These are phyloP conservation scores for Xylariales sp. DNA, from an alignment of 2,329 filamentous ascomycete species.

Conservation along the genomic window DNA sequence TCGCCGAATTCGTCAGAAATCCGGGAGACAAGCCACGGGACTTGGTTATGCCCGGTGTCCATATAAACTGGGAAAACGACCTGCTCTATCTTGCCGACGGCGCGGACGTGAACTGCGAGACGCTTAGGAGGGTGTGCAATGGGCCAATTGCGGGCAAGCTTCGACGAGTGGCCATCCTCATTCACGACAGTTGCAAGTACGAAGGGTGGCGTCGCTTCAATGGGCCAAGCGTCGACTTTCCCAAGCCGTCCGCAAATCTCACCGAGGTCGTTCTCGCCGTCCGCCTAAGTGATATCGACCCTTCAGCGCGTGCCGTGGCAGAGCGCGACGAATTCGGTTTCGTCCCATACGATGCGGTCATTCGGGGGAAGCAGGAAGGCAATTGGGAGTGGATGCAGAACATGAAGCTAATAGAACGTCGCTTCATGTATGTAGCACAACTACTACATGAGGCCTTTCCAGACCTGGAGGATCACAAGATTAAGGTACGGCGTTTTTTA, in stretches of 20 bases:
- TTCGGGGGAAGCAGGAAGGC: constrained; percentile 18
- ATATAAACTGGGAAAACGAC: constrained; percentile 37
- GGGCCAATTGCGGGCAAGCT: constrained; percentile 31
- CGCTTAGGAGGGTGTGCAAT: constrained; percentile 33
- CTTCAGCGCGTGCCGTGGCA: neutral
- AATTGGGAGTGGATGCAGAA: constrained; percentile 35
- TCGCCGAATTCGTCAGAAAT: constrained; percentile 25
- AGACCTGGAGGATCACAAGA: constrained; percentile 23
- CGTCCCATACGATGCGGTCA: constrained; percentile 30
- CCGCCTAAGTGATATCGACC: constrained; percentile 22
- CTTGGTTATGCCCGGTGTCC: constrained; percentile 19
- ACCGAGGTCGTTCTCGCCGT: constrained; percentile 34
- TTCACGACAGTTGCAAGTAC: constrained; percentile 33
- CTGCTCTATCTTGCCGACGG: constrained; percentile 36
- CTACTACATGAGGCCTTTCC: constrained; percentile 36
- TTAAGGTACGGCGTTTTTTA: constrained; percentile 25
- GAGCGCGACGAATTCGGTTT: constrained; percentile 37
- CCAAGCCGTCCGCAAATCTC: constrained; percentile 24
- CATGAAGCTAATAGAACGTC: constrained; percentile 35
- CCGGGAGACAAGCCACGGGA: constrained; percentile 21
- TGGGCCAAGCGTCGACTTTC: constrained; percentile 33
- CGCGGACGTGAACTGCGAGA: constrained; percentile 30
- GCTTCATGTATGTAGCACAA: constrained; percentile 33
- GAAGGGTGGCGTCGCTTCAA: constrained; percentile 33
- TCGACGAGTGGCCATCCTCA: constrained; percentile 33